A percentile compares a stretch with the other conserved stretches of the same genome.
phyloP scores from a whole-genome alignment of 352 stramenopile species.

The Phytopythium boreale region DNA sequence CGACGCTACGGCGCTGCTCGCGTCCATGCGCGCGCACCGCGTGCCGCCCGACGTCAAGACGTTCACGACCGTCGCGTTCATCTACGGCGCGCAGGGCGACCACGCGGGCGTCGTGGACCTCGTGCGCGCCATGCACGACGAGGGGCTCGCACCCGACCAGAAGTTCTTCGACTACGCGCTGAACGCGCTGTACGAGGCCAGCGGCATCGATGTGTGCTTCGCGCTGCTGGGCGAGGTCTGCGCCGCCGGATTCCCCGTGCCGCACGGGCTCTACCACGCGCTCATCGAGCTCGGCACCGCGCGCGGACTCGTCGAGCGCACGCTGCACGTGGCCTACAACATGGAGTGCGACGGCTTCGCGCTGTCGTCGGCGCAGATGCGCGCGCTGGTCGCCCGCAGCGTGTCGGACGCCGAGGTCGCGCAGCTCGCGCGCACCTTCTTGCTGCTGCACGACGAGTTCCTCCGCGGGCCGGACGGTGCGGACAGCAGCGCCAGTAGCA shows the following conservation, averaged over 20 bases:
- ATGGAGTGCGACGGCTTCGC: conserved; percentile 80
- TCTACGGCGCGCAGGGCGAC: conserved; percentile 57
- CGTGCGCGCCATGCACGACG: conserved; percentile 42
- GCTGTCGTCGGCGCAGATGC: conserved; percentile 46
- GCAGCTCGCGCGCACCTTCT: conserved; percentile 60
- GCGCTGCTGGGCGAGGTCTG: conserved; percentile 55
- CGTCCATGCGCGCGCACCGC: conserved; percentile 45
- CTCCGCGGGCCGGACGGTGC: not conserved
- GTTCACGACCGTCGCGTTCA: conserved; percentile 65
- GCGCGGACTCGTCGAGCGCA: conserved; percentile 60
- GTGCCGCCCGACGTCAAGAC: conserved; percentile 57
- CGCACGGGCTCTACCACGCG: conserved; percentile 53
- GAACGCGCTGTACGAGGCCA: conserved; percentile 46
- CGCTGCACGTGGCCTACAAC: conserved; percentile 73
- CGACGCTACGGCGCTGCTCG: conserved; percentile 50
- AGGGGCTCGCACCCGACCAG: conserved; percentile 35
- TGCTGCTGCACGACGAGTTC: conserved; percentile 51
- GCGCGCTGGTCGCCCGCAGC: conserved; percentile 42
- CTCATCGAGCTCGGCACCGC: conserved; percentile 58
- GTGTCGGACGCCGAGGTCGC: conserved; percentile 41
- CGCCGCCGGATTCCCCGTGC: conserved; percentile 35
- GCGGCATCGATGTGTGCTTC: conserved; percentile 76
- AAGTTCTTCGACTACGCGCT: conserved; percentile 67
- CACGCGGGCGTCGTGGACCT: conserved; percentile 40
- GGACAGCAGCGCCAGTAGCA: not conserved